Percentiles rank a stretch among this genome's conserved stretches.
Conservation (phyloP, 257 asterid genomes). For the Gentiana macrophylla region DNA sequence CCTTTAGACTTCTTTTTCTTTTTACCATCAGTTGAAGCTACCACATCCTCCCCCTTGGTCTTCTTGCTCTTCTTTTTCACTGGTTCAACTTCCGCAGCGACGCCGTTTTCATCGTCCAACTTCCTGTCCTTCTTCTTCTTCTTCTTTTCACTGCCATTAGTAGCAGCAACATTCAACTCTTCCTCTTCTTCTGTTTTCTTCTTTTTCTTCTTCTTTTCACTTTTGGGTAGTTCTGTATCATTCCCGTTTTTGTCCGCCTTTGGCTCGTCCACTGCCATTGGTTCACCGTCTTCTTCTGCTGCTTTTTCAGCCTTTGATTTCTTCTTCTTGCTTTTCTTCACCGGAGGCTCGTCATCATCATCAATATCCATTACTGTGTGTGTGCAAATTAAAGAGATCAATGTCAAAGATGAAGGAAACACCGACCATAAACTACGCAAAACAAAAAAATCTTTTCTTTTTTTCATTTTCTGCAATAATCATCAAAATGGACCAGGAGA, state of each 20-base stretch:
- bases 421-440: too few species aligned
- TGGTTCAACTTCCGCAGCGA: conserved; percentile 16
- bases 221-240: conserved; percentile 48
- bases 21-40: conserved; percentile 32
- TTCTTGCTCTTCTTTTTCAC: conserved; percentile 56
- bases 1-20: conserved; percentile 38
- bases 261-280: conserved; percentile 38
- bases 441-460: too few species aligned
- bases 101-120: conserved; percentile 6
- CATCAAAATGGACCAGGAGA: neutral
- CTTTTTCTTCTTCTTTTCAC: conserved; percentile 72
- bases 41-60: conserved; percentile 23
- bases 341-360: conserved; percentile 15
- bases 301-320: conserved; percentile 20
- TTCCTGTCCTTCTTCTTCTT: conserved; percentile 47
- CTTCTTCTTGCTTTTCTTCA: conserved; percentile 41
- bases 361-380: conserved; percentile 28
- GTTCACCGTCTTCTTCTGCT: conserved; percentile 15
- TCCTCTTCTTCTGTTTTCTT: conserved; percentile 37
- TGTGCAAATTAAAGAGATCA: conserved; percentile 6
- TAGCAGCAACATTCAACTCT: conserved; percentile 24
- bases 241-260: conserved; percentile 31
- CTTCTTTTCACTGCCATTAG: conserved; percentile 42
- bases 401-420: too few species aligned
- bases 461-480: neutral